These are phyloP conservation scores for Parachaetomium inaequale DNA, from an alignment of 495 filamentous ascomycete species.

Conservation along the genomic window DNA sequence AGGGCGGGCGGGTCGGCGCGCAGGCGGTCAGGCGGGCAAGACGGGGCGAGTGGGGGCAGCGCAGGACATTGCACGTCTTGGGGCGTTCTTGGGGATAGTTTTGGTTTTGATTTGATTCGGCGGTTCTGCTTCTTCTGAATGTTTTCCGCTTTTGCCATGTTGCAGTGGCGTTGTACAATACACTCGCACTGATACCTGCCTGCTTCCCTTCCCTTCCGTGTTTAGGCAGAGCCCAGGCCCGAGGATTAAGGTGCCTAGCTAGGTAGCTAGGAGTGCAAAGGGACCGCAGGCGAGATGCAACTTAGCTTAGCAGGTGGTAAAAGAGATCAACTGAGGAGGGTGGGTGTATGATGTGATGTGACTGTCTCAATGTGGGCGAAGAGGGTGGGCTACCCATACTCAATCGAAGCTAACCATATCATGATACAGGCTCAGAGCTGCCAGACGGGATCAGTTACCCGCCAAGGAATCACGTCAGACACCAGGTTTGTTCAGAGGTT, in stretches of 20 bases:
- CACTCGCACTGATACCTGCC: not conserved
- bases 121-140: not conserved
- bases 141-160: not conserved
- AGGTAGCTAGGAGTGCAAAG: too few species aligned
- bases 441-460: not conserved
- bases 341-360: too few species aligned
- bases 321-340: too few species aligned
- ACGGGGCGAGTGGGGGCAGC: not conserved
- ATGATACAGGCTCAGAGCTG: too few species aligned
- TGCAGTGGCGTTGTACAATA: not conserved
- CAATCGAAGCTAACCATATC: too few species aligned
- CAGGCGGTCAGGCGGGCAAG: too few species aligned
- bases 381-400: too few species aligned
- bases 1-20: too few species aligned
- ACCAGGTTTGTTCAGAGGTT: constrained; percentile 20
- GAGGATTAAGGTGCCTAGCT: too few species aligned
- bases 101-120: not conserved
- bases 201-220: not conserved
- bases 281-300: too few species aligned
- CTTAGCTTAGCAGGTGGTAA: too few species aligned
- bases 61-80: not conserved
- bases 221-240: too few species aligned
- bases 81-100: not conserved
- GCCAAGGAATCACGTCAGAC: not conserved
- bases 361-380: not conserved